These are phyloP conservation scores for Suillus weaverae DNA, from an alignment of 768 basidiomycete genomes.

Conservation along the genomic window DNA sequence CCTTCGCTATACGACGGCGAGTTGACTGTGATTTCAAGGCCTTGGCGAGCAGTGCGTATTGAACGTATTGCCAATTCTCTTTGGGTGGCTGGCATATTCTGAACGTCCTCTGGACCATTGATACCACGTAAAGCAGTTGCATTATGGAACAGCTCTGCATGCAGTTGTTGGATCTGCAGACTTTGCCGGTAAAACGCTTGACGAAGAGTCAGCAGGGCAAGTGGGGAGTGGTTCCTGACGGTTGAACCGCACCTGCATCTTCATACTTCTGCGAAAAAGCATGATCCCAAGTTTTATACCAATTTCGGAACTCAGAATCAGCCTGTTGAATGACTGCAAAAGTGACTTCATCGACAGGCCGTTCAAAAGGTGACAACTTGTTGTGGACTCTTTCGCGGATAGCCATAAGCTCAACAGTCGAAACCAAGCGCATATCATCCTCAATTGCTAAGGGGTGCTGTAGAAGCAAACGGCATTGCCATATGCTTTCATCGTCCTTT, in stretches of 20 bases:
- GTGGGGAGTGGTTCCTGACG: not conserved
- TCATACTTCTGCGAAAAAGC: slow-evolving; percentile 81
- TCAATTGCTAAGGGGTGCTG: slow-evolving; percentile 87
- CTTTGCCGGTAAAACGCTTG: slow-evolving; percentile 87
- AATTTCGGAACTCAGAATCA: slow-evolving; percentile 74
- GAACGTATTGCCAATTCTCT: slow-evolving; percentile 78
- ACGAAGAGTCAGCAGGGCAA: slow-evolving; percentile 1
- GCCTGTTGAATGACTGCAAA: slow-evolving; percentile 72
- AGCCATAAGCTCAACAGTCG: slow-evolving; percentile 90
- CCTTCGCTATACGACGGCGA: slow-evolving; percentile 85
- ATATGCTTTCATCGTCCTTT: slow-evolving; percentile 90
- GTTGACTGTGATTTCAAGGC: slow-evolving; percentile 82
- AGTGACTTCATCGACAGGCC: slow-evolving; percentile 71
- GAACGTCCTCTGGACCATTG: slow-evolving; percentile 82
- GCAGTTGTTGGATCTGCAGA: slow-evolving; percentile 82
- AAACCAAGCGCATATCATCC: slow-evolving; percentile 93
- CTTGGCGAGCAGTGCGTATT: slow-evolving; percentile 77
- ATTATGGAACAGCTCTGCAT: slow-evolving; percentile 83
- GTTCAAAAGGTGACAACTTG: slow-evolving; percentile 75
- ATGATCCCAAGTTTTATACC: slow-evolving; percentile 81
- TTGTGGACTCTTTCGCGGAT: slow-evolving; percentile 87
- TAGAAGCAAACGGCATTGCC: slow-evolving; percentile 73
- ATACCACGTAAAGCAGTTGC: slow-evolving; percentile 83
- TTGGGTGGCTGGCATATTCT: slow-evolving; percentile 79
- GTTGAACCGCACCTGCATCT: slow-evolving; percentile 60